Base-by-base conservation (phyloP, 257 asterid species). In the Forsythia viridissima region DNA sequence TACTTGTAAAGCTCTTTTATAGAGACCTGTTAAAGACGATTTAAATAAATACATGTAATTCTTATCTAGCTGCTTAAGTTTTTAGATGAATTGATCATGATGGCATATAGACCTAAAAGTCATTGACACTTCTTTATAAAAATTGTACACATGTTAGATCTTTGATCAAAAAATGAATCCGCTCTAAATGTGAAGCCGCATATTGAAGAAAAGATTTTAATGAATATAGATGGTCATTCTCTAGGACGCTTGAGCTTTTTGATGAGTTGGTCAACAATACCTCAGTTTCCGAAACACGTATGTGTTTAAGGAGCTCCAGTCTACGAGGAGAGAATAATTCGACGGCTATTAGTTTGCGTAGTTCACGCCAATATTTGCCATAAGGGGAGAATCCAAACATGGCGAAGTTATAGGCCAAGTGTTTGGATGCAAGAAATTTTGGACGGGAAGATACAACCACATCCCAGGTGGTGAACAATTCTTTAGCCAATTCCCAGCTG, bases 351-450 rank as follows among this genome's bases (percentile, higher is more conserved):
- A 83, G 41, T 42, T 83, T 83, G 16, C 79, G 71, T 0, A 83
- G 12, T 12, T 79, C 37, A 3, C 79, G 40, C 83, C 86, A 79
- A 41, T 83, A 80, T 8, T 12, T 2, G 36, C 83, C 83, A 21
- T 83, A 83, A 6, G 79, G 81, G 5, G 81, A 57, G 21, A 83
- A 59, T 4, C 73, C 76, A 20, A 83, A 80, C 83, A 83, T 67
- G 40, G 81, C 86, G 16, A 70, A 70, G 34, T 76, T 55, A 0
- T 71, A 83, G 8, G 65, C 63, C 5, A 82, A 13, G 66, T 75
- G 70, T 36, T 75, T 59, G 4, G 72, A 51, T 2, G 76, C 42
- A 12, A 75, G 20, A 69, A 38, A 55, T 18, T 76, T 52, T 8
- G 85, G 82, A 2, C 85, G 46, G 8, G 76, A 63, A 12, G 76